Percentiles rank a stretch among this genome's conserved stretches.
These are phyloP conservation scores for Leccinellum albellum DNA, from an alignment of 768 basidiomycete genomes.

Conservation along the genomic window DNA sequence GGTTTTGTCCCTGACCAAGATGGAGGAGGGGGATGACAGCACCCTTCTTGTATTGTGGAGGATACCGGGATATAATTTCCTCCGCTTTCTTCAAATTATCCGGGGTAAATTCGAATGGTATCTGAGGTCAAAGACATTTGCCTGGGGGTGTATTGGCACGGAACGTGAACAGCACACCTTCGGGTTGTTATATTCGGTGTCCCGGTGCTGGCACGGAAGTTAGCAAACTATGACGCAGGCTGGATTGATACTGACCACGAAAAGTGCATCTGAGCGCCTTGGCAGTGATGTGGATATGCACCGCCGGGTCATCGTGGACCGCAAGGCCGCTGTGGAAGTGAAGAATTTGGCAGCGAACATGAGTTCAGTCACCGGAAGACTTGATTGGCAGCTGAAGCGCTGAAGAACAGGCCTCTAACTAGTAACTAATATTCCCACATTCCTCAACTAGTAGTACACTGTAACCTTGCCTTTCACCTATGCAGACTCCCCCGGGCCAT, in stretches of 20 bases:
- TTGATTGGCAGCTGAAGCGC: neutral
- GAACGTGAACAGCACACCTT: slow-evolving; percentile 44
- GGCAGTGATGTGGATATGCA: slow-evolving; percentile 38
- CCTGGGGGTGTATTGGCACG: neutral
- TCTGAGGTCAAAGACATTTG: slow-evolving; percentile 42
- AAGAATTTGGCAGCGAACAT: slow-evolving; percentile 24
- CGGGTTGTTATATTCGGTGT: slow-evolving; percentile 92
- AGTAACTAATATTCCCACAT: neutral
- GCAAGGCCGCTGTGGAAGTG: slow-evolving; percentile 11
- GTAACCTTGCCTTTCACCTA: too few species aligned
- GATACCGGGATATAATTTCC: slow-evolving; percentile 90
- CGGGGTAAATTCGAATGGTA: slow-evolving; percentile 80
- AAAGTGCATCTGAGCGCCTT: slow-evolving; percentile 77
- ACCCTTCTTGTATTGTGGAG: slow-evolving; percentile 97
- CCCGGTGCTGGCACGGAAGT: slow-evolving; percentile 68
- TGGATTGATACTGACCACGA: slow-evolving; percentile 59
- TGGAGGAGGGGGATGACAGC: slow-evolving; percentile 96
- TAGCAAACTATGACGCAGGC: slow-evolving; percentile 9
- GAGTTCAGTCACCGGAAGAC: slow-evolving; percentile 1
- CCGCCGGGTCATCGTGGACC: slow-evolving; percentile 20
- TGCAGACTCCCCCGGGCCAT: too few species aligned
- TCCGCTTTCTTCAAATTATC: slow-evolving; percentile 83
- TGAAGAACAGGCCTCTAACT: neutral
- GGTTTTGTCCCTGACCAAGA: slow-evolving; percentile 95
- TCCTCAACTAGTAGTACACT: neutral